phyloP scores from a whole-genome alignment of 2,329 filamentous ascomycete genomes.

The Aspergillus calidoustus region DNA sequence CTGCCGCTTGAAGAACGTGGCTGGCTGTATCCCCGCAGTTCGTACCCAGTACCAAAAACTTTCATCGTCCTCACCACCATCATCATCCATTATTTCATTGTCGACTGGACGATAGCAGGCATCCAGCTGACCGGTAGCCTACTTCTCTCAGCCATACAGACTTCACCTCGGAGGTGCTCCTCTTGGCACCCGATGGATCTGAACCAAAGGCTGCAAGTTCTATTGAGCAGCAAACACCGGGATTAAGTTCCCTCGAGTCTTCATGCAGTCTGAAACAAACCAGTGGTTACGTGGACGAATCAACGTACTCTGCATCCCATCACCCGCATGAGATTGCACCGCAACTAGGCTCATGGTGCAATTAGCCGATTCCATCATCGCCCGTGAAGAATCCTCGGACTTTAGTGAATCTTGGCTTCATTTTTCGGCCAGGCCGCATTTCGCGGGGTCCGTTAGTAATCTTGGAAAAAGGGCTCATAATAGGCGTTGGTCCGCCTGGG shows the following conservation, averaged over 20 bases:
- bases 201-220: not conserved
- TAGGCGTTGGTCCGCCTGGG: no score
- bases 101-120: not conserved
- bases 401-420: no score
- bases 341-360: not conserved
- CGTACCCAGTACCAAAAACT: not conserved
- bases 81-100: not conserved
- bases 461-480: no score
- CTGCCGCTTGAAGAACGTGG: not conserved
- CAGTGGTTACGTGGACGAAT: not conserved
- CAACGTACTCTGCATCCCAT: not conserved
- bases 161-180: no score
- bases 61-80: not conserved
- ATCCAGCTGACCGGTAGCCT: not conserved
- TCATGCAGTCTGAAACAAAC: not conserved
- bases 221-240: not conserved
- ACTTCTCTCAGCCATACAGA: no score
- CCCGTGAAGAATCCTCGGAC: not conserved
- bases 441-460: no score
- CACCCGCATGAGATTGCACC: not conserved
- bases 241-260: not conserved
- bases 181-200: not conserved
- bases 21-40: not conserved
- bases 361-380: not conserved
- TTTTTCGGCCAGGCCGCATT: no score